Base-by-base conservation (phyloP, 176 grass and related monocot species). In the Leersia perrieri region DNA sequence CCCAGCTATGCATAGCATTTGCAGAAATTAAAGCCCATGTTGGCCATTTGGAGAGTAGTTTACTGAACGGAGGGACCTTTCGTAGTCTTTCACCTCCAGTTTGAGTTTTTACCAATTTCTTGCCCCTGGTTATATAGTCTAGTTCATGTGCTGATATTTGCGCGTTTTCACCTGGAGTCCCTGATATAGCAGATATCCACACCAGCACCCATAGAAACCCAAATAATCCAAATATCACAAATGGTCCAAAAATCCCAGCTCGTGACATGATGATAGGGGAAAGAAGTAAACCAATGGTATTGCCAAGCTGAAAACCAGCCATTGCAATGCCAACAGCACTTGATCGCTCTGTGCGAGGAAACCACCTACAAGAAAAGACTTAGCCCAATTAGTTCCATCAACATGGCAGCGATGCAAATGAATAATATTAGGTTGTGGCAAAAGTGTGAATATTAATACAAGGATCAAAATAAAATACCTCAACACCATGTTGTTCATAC, bases 1-100 rank as follows among this genome's bases (percentile, higher is more conserved):
- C 96, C 96, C 92, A 98, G 80, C 96, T 98, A 69, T 98, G 96
- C 96, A 98, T 98, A 76, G 96, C 81, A 86, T 98, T 98, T 70
- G 96, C 96, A 87, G 84, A 93, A 71, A 98, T 98, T 67, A 98
- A 81, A 90, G 96, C 90, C 96, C 96, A 98, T 66, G 96, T 93
- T 22, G 96, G 92, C 86, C 79, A 95, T 87, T 89, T 95, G 35
- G 96, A 95, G 71, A 98, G 87, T 63, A 98, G 68, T 78, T 95
- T 95, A 33, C 79, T 89, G 78, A 98, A 98, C 63, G 96, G 96
- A 75, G 96, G 96, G 53, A 98, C 86, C 42, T 80, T 88, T 75
- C 69, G 86, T 68, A 38, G 78, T 74, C 77, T 95, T 89, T 84
- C 89, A 83, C 51, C 45, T 81, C 81, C 83, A 85, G 38, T 74